Base-by-base conservation (phyloP, 352 stramenopile species). In the Globisporangium middletonii region DNA sequence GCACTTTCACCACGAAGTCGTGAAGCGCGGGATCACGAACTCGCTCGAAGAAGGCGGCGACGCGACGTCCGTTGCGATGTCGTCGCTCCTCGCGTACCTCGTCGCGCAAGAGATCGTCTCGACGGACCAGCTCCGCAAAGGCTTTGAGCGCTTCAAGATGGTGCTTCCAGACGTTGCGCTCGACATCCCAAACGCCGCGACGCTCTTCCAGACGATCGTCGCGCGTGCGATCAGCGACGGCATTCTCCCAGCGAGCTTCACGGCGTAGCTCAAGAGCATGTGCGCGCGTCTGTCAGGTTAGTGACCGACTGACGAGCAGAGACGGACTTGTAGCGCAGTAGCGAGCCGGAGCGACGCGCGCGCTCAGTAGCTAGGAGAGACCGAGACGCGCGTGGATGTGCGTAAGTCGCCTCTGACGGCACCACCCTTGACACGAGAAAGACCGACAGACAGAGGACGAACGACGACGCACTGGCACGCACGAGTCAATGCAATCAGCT, bases 1-100 rank as follows among this genome's bases (percentile, higher is more conserved):
- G 48, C 88, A 98, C 53, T 99, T 99, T 69, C 94, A 98, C 71
- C 97, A 99, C 69, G 96, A 99, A 67, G 88, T 99, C 8, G 86
- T 94, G 55, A 95, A 95, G 69, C 83, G 83, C 50, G 86, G 64
- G 8, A 79, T 85, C 59, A 83, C 66, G 27, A 85, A 85, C 53
- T 68, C 75, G 56, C 64, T 86, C 18, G 75, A 86, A 52, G 65
- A 72, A 42, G 73, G 73, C 12, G 73, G 75, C 28, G 71, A 75
- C 33, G 71, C 67, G 28, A 77, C 71, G 51, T 69, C 69, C 38
- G 67, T 64, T 7, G 75, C 75, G 15, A 91, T 94, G 69, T 79
- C 77, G 50, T 94, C 83, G 58, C 71, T 89, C 45, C 68, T 94
- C 44, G 81, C 79, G 49, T 88, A 89, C 65, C 63, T 94, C 60